Conservation (phyloP, 2,329 filamentous ascomycete genomes). For the Nemania sp. region DNA sequence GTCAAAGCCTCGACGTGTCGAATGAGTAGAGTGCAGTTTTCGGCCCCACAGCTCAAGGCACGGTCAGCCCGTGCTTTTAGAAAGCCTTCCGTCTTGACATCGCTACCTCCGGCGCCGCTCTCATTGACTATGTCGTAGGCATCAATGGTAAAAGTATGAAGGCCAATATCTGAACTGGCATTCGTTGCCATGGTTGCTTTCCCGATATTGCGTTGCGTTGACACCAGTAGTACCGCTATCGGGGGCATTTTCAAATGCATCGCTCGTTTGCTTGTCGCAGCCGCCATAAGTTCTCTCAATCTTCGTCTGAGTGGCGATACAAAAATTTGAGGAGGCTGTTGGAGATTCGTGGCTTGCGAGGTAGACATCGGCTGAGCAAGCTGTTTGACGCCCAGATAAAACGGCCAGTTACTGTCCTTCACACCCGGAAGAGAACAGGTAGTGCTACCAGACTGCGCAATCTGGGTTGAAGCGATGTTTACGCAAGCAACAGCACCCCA, state of each 20-base stretch:
- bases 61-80: constrained; percentile 85
- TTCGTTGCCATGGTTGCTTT: constrained; percentile 79
- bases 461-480: constrained; percentile 82
- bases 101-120: constrained; percentile 80
- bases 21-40: constrained; percentile 83
- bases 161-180: constrained; percentile 84
- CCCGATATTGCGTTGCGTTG: constrained; percentile 90
- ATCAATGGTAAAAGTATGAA: constrained; percentile 88
- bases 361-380: constrained; percentile 57
- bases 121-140: constrained; percentile 95
- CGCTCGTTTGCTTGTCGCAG: constrained; percentile 84
- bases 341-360: constrained; percentile 46
- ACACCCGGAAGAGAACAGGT: constrained; percentile 79
- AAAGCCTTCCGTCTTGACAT: constrained; percentile 93
- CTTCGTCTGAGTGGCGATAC: constrained; percentile 68
- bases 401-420: constrained; percentile 80
- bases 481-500: constrained; percentile 90
- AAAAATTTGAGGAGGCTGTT: constrained; percentile 54
- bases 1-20: constrained; percentile 89
- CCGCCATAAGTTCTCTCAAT: constrained; percentile 81
- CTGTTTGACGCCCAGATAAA: constrained; percentile 80
- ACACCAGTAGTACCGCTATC: constrained; percentile 84
- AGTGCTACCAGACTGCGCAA: constrained; percentile 89
- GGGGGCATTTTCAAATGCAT: constrained; percentile 87
- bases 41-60: constrained; percentile 83